A percentile compares a stretch with the other conserved stretches of the same genome.
Evolutionary conservation across 805 yeast genomes (phyloP).

Genomic region (Lachancea thermotolerans): DNA sequence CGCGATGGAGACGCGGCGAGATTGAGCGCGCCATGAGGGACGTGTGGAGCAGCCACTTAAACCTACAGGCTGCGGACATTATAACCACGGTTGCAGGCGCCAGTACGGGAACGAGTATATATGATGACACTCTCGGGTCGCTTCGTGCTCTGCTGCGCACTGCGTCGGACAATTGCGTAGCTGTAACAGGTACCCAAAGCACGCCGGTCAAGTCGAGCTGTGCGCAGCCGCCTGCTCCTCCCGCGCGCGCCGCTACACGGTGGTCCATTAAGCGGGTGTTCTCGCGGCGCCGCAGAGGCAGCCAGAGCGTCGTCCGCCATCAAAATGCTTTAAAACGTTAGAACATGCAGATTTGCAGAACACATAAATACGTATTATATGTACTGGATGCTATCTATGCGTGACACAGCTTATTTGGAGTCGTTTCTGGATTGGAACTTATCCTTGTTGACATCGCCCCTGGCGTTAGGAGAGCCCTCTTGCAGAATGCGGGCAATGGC

Average conservation of each 20-base stretch:
- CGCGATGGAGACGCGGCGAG: slow-evolving; percentile 15
- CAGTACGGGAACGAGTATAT: too few species aligned
- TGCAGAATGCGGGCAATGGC: slow-evolving; percentile 52
- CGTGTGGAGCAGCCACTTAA: slow-evolving; percentile 28
- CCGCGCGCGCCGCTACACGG: neutral
- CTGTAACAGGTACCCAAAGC: neutral
- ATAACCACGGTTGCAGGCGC: too few species aligned
- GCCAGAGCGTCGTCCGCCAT: too few species aligned
- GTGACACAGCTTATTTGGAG: neutral
- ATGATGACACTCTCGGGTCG: neutral
- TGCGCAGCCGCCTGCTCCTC: too few species aligned
- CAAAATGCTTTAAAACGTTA: neutral
- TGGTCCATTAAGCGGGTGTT: slow-evolving; percentile 8
- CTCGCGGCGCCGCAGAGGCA: slow-evolving; percentile 4
- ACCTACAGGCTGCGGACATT: too few species aligned
- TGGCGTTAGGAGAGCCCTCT: slow-evolving; percentile 50
- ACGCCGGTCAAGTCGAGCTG: too few species aligned
- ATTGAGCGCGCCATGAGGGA: slow-evolving; percentile 27
- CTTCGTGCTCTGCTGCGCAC: slow-evolving; percentile 3
- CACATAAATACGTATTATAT: neutral
- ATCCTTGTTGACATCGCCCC: slow-evolving; percentile 24
- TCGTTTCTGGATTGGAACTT: slow-evolving; percentile 41
- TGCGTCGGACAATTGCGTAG: slow-evolving; percentile 1
- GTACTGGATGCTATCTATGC: neutral
- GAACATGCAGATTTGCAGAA: slow-evolving; percentile 2